Evolutionary conservation across 352 stramenopile species (phyloP), one percentile per base, ranked within the genome.

Genomic region (Phytophthora pini): DNA sequence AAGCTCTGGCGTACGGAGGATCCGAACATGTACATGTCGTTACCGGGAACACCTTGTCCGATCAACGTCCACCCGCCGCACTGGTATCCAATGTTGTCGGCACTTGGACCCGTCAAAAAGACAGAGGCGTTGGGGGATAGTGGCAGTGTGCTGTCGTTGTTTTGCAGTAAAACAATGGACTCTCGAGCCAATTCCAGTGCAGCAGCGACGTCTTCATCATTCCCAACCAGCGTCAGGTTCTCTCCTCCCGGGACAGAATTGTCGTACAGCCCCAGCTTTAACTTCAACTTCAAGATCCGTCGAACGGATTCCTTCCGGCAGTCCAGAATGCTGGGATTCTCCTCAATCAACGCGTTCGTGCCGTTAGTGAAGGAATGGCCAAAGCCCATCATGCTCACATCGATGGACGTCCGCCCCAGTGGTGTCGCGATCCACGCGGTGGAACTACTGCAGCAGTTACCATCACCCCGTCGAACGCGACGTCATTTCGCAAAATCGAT

Each of bases 41-140:
- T 87, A 4, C 79, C 76, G 13, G 80, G 72, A 27, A 79, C 72
- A 4, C 84, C 88, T 62, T 93, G 83, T 82, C 88, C 93, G 47
- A 83, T 74, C 32, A 92, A 65, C 0, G 82, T 82, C 88, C 88
- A 95, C 0, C 79, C 81, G 38, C 81, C 81, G 22, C 36, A 43
- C 36, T 43, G 36, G 15, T 43, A 43, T 20, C 36, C 79, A 88
- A 87, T 79, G 36, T 87, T 71, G 46, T 90, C 72, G 0, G 72
- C 65, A 11, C 73, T 70, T 3, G 70, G 79, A 1, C 81, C 77
- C 5, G 81, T 89, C 32, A 90, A 56, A 17, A 90, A 90, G 1
- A 89, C 56, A 0, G 44, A 44, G 2, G 48, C 45, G 13, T 9
- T 70, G 4, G 65, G 34, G 0, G 52, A 40, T 5, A 90, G 39